Evolutionary conservation across 257 asterid genomes (phyloP), one percentile per base, ranked within the genome.

Genomic region (Lycium ferocissimum): DNA sequence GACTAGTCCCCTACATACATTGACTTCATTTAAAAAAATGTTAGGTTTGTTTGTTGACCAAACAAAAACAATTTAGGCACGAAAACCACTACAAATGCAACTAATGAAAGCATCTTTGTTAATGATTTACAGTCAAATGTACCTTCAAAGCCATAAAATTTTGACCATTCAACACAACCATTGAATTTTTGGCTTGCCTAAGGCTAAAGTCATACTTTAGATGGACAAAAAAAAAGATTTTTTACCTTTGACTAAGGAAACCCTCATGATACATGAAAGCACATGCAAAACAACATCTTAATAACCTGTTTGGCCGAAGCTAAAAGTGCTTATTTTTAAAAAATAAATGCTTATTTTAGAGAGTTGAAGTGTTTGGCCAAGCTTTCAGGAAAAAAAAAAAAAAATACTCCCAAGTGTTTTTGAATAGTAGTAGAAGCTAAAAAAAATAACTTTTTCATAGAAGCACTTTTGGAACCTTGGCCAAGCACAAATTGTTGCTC

Each of bases 31-130:
- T 53, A 78, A 40, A 75, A 73, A 62, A 63, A 79, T 62, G 91
- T 92, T 81, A 84, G 90, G 87, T 88, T 84, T 67, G 86, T 89
- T 84, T 87, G 88, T 90, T 90, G 92, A 89, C 93, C 89, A 89
- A 89, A 90, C 61, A 82, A 71, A 26, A 86, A 40, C 87, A 53
- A 75, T 85, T 75, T 57, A 83, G 85, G 15, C 85, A 83, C 43
- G 69, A 76, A 80, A 79, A 86, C 49, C 65, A 58, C 7, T 58
- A 58, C 65, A 58, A 85, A 4, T 85, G 86, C 37, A 83, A 90
- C 70, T 88, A 85, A 87, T 83, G 54, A 85, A 83, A 18, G 51
- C 81, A 37, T 59, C 83, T 79, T 62, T 40, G 76, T 49, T 18
- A 13, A 85, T 85, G 82, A 78, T 85, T 40, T 20, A 83, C 62